phyloP scores from a whole-genome alignment of 1,139 yeast species.

The Candida albicans region DNA sequence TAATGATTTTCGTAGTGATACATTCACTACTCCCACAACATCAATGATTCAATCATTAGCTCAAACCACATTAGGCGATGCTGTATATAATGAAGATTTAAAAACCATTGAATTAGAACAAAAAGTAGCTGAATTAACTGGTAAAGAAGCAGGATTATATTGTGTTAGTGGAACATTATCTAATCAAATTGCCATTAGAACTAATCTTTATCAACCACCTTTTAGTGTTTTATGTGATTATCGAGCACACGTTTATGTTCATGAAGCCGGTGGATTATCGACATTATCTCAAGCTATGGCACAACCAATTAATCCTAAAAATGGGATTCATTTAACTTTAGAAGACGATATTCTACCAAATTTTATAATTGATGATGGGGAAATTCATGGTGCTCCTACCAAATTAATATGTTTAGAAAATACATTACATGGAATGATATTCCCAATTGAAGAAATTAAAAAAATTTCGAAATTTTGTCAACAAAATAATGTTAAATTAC shows the following conservation, averaged over 20 bases:
- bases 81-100: conserved; percentile 46
- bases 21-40: conserved; percentile 46
- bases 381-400: conserved; percentile 50
- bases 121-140: conserved; percentile 37
- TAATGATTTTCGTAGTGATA: conserved; percentile 48
- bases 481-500: conserved; percentile 35
- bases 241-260: conserved; percentile 39
- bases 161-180: conserved; percentile 51
- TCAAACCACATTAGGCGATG: conserved; percentile 38
- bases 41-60: conserved; percentile 36
- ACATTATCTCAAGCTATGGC: conserved; percentile 49
- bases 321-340: conserved; percentile 39
- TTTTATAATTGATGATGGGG: conserved; percentile 49
- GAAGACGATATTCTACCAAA: conserved; percentile 40
- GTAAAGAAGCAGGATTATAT: conserved; percentile 43
- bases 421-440: conserved; percentile 46
- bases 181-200: conserved; percentile 44
- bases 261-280: conserved; percentile 50
- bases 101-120: conserved; percentile 35
- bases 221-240: conserved; percentile 43
- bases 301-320: conserved; percentile 39
- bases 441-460: conserved; percentile 43
- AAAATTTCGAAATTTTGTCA: conserved; percentile 40
- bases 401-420: conserved; percentile 47
- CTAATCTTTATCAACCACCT: conserved; percentile 47